phyloP scores from a whole-genome alignment of 2,329 filamentous ascomycete genomes.

The Catunica adiposa region DNA sequence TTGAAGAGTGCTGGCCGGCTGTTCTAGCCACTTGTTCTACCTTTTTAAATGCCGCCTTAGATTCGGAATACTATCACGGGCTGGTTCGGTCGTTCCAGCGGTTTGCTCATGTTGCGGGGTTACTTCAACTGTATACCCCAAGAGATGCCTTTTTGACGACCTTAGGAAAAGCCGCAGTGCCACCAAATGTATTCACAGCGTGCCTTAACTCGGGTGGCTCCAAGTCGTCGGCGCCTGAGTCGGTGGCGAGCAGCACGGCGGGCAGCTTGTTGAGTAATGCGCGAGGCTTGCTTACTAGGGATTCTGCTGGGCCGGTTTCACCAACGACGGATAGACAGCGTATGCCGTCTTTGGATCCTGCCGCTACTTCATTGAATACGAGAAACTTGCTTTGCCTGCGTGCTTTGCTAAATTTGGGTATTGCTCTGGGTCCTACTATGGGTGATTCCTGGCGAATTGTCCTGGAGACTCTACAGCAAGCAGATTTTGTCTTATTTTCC shows the following conservation, averaged over 20 bases:
- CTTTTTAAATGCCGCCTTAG: slow-evolving; percentile 79
- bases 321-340: slow-evolving; percentile 41
- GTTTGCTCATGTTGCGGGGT: slow-evolving; percentile 82
- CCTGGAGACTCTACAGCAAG: slow-evolving; percentile 80
- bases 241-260: slow-evolving; percentile 19
- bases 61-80: slow-evolving; percentile 85
- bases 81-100: slow-evolving; percentile 88
- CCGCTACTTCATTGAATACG: slow-evolving; percentile 51
- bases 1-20: slow-evolving; percentile 90
- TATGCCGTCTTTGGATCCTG: slow-evolving; percentile 40
- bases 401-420: slow-evolving; percentile 85
- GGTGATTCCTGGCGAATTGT: slow-evolving; percentile 78
- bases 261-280: slow-evolving; percentile 53
- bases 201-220: slow-evolving; percentile 35
- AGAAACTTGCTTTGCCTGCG: slow-evolving; percentile 80
- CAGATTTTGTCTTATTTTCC: slow-evolving; percentile 67
- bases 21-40: slow-evolving; percentile 89
- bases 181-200: slow-evolving; percentile 54
- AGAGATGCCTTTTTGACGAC: slow-evolving; percentile 91
- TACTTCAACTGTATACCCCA: slow-evolving; percentile 69
- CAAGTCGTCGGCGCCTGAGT: slow-evolving; percentile 29
- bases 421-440: slow-evolving; percentile 79
- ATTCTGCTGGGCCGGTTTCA: slow-evolving; percentile 47
- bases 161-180: slow-evolving; percentile 80
- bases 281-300: slow-evolving; percentile 56